Conservation (phyloP, 2,329 filamentous ascomycete genomes). For the Cladosporium halotolerans region DNA sequence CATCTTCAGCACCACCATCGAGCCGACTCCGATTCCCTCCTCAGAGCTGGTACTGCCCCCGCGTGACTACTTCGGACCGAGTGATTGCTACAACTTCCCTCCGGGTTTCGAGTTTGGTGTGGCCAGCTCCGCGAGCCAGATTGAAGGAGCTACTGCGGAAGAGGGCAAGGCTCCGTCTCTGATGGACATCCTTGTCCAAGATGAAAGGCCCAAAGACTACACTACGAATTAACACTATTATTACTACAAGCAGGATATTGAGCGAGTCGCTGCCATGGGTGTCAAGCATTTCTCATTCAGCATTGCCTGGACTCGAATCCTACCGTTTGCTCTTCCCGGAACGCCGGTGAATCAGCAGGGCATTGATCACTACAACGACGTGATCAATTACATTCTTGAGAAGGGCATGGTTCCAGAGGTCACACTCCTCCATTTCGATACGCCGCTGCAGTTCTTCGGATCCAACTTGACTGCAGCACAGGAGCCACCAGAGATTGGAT, state of each 20-base stretch:
- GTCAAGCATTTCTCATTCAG: conserved; percentile 36
- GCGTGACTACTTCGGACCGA: conserved; percentile 41
- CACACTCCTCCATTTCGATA: conserved; percentile 42
- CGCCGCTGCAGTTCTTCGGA: conserved; percentile 14
- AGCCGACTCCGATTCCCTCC: conserved; percentile 40
- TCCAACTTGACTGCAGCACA: conserved; percentile 15
- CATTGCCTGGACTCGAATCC: conserved; percentile 44
- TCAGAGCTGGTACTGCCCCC: conserved; percentile 52
- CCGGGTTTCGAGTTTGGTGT: conserved; percentile 29
- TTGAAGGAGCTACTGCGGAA: conserved; percentile 26
- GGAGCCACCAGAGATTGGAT: conserved; percentile 21
- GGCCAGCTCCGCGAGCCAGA: conserved; percentile 30
- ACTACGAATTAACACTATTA: conserved; percentile 47
- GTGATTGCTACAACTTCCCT: conserved; percentile 28
- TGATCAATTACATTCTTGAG: conserved; percentile 35
- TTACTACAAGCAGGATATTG: conserved; percentile 35
- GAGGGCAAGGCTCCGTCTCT: conserved; percentile 21
- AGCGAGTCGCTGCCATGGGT: conserved; percentile 35
- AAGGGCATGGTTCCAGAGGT: conserved; percentile 40
- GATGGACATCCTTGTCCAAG: conserved; percentile 14
- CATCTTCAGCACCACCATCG: conserved; percentile 15
- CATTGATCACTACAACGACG: conserved; percentile 44
- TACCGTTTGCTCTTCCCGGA: conserved; percentile 41
- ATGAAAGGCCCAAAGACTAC: conserved; percentile 13
- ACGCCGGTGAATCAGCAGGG: conserved; percentile 42